Conservation (phyloP, 1,284 basidiomycete genomes). For the Farysia itapuensis region DNA sequence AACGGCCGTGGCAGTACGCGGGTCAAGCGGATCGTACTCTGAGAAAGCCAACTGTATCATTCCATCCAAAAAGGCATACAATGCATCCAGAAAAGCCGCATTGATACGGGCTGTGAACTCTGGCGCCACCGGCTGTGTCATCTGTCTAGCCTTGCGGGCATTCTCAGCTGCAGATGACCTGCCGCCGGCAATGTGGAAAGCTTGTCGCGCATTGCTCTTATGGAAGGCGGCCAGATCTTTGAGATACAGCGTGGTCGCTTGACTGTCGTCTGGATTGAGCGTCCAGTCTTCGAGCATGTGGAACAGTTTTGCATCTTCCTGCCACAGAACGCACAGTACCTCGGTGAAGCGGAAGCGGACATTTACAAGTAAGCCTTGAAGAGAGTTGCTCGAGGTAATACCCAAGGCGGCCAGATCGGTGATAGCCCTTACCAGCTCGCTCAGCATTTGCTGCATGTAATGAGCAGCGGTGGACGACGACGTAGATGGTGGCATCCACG, state of each 20-base stretch:
- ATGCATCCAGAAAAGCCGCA: conserved; percentile 80
- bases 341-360: conserved; percentile 86
- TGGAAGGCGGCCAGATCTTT: conserved; percentile 80
- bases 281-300: conserved; percentile 85
- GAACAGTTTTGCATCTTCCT: conserved; percentile 79
- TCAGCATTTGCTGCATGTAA: conserved; percentile 76
- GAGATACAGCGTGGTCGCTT: conserved; percentile 66
- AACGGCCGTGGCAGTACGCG: conserved; percentile 26
- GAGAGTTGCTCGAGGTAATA: conserved; percentile 67
- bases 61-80: conserved; percentile 88
- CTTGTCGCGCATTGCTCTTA: conserved; percentile 73
- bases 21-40: conserved; percentile 49
- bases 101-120: conserved; percentile 69
- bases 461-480: conserved; percentile 81
- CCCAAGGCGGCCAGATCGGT: conserved; percentile 80
- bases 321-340: conserved; percentile 77
- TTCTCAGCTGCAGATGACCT: conserved; percentile 58
- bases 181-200: conserved; percentile 81
- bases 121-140: conserved; percentile 18
- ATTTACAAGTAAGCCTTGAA: conserved; percentile 74
- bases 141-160: conserved; percentile 7
- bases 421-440: conserved; percentile 81
- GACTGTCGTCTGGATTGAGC: conserved; percentile 64
- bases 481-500: conserved; percentile 73
- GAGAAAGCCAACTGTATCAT: conserved; percentile 76